A percentile compares a stretch with the other conserved stretches of the same genome.
phyloP scores from a whole-genome alignment of 495 filamentous ascomycete species.

The Penicillium tannophilum region DNA sequence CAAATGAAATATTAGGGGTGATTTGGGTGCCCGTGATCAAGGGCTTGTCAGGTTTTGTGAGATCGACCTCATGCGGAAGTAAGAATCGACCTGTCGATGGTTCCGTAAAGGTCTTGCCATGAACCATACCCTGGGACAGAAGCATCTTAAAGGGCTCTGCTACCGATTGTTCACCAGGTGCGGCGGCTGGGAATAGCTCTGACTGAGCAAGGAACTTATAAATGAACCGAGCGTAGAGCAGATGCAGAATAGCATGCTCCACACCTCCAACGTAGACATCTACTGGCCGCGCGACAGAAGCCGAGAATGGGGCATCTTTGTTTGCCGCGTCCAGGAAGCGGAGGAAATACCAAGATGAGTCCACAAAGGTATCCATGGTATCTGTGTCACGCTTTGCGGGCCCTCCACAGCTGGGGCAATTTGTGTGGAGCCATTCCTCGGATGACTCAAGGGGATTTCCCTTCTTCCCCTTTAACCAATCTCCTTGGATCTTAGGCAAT shows the following conservation, averaged over 20 bases:
- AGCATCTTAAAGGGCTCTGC: constrained; percentile 78
- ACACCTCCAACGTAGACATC: constrained; percentile 87
- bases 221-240: constrained; percentile 90
- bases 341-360: constrained; percentile 91
- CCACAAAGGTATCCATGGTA: constrained; percentile 95
- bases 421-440: constrained; percentile 71
- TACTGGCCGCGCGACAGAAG: constrained; percentile 65
- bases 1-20: constrained; percentile 63
- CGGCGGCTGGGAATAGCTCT: constrained; percentile 50
- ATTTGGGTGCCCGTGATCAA: constrained; percentile 60
- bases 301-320: constrained; percentile 58
- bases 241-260: constrained; percentile 87
- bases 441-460: constrained; percentile 77
- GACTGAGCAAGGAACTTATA: constrained; percentile 79
- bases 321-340: constrained; percentile 75
- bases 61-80: constrained; percentile 73
- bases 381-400: constrained; percentile 82
- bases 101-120: constrained; percentile 80
- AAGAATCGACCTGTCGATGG: constrained; percentile 75
- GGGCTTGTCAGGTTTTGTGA: constrained; percentile 57
- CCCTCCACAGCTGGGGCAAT: constrained; percentile 71
- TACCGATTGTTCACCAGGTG: constrained; percentile 28
- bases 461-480: constrained; percentile 66
- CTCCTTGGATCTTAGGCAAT: constrained; percentile 68
- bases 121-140: constrained; percentile 90